These are phyloP conservation scores for Erucastrum elatum DNA, from an alignment of 345 rosid genomes.

Conservation along the genomic window DNA sequence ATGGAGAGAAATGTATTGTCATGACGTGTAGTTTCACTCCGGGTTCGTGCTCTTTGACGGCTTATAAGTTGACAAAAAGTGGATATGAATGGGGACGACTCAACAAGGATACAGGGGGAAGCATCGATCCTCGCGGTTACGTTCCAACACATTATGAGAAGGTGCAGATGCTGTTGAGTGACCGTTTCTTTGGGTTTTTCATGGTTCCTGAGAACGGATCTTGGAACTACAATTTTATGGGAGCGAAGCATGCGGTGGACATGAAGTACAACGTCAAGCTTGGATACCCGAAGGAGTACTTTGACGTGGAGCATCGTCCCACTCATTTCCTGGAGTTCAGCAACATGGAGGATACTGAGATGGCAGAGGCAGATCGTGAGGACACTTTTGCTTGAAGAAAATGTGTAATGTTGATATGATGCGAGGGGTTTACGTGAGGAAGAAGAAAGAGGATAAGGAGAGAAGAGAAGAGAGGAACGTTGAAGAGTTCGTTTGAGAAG, in stretches of 20 bases:
- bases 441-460: no score
- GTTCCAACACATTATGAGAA: conserved; percentile 97
- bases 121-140: conserved; percentile 91
- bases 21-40: conserved; percentile 99
- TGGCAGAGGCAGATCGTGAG: conserved; percentile 78
- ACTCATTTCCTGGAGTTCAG: conserved; percentile 96
- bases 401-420: no score
- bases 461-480: no score
- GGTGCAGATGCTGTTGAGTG: conserved; percentile 98
- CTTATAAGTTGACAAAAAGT: conserved; percentile 85
- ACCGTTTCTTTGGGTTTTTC: conserved; percentile 92
- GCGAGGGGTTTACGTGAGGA: no score
- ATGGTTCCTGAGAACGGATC: conserved; percentile 95
- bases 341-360: conserved; percentile 80
- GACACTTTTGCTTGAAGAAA: conserved; percentile 52
- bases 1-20: conserved; percentile 92
- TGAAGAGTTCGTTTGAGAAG: no score
- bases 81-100: conserved; percentile 98
- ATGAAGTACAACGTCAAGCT: conserved; percentile 90
- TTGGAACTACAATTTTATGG: conserved; percentile 99
- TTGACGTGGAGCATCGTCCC: conserved; percentile 89
- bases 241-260: conserved; percentile 86
- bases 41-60: conserved; percentile 93
- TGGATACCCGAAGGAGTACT: conserved; percentile 83
- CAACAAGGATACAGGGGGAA: conserved; percentile 74